Base-by-base conservation (phyloP, 495 filamentous ascomycete species). In the Penicillium steckii region DNA sequence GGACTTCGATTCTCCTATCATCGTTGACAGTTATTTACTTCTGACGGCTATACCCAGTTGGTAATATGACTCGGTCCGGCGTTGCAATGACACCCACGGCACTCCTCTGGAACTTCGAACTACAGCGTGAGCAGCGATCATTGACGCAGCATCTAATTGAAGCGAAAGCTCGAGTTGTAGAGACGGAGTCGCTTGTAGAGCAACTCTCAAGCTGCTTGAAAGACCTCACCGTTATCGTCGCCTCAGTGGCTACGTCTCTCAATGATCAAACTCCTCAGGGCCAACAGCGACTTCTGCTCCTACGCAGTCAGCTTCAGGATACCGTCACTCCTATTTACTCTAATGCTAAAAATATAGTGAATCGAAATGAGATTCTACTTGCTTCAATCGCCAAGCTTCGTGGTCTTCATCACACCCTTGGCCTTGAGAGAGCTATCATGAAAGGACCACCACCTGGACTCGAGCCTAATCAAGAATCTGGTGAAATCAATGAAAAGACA, bases 91-190 rank as follows among this genome's bases (percentile, higher is more conserved):
- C 2, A 3, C 57, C 29, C 26, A 43, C 49, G 46, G 3, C 62
- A 3, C 57, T 71, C 27, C 64, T 74, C 38, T 72, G 69, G 69
- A 63, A 63, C 7, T 59, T 69, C 47, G 54, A 72, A 48, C 51
- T 72, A 22, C 66, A 63, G 9, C 66, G 66, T 13, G 64, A 74
- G 55, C 66, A 71, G 48, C 43, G 25, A 18, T 18, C 35, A 1
- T 44, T 64, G 12, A 32, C 47, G 6, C 37, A 45, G 7, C 45
- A 15, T 3, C 32, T 64, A 7, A 32, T 52, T 8, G 22, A 50
- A 13, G 21, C 59, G 8, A 42, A 29, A 4, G 15, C 46, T n/a
- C 56, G 49, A 17, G 25, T 59, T 0, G 5, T 42, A 8, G 23
- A 26, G 8, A 23, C 24, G 8, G 26, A 47, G 25, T 17, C 42